A percentile compares a stretch with the other conserved stretches of the same genome.
These are phyloP conservation scores for Protomyces arabidopsidicola DNA, from an alignment of 1,139 yeast genomes.

Conservation along the genomic window DNA sequence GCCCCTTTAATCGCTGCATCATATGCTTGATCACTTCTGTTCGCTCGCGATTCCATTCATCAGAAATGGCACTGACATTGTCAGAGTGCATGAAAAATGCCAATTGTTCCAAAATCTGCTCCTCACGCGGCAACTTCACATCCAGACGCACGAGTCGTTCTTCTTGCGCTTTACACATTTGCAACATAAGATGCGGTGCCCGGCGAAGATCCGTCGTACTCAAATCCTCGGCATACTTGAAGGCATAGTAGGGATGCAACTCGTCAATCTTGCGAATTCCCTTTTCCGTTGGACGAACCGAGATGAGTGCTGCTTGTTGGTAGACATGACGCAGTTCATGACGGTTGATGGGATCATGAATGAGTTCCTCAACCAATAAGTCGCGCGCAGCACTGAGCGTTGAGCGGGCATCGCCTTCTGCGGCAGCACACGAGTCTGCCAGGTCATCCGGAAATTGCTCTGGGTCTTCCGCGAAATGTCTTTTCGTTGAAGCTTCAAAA, in stretches of 20 bases:
- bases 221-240: conserved; percentile 83
- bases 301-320: conserved; percentile 62
- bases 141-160: conserved; percentile 53
- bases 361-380: conserved; percentile 72
- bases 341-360: conserved; percentile 76
- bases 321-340: conserved; percentile 65
- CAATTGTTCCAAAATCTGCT: conserved; percentile 46
- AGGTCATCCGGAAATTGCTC: conserved; percentile 60
- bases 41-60: conserved; percentile 77
- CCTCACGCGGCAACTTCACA: conserved; percentile 40
- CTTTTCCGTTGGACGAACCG: conserved; percentile 76
- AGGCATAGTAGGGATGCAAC: conserved; percentile 77
- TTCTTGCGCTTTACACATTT: conserved; percentile 87
- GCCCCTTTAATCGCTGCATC: conserved; percentile 60
- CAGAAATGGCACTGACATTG: conserved; percentile 74
- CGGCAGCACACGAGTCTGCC: conserved; percentile 50
- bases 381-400: conserved; percentile 72
- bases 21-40: conserved; percentile 62
- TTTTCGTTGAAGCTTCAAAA: conserved; percentile 63
- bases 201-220: conserved; percentile 66
- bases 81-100: conserved; percentile 64
- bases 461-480: conserved; percentile 67
- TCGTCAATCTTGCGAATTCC: conserved; percentile 78
- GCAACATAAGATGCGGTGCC: conserved; percentile 73
- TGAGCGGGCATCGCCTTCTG: conserved; percentile 44